Conservation (phyloP, 768 basidiomycete species). For the Tubosaeta brunneosetosa region DNA sequence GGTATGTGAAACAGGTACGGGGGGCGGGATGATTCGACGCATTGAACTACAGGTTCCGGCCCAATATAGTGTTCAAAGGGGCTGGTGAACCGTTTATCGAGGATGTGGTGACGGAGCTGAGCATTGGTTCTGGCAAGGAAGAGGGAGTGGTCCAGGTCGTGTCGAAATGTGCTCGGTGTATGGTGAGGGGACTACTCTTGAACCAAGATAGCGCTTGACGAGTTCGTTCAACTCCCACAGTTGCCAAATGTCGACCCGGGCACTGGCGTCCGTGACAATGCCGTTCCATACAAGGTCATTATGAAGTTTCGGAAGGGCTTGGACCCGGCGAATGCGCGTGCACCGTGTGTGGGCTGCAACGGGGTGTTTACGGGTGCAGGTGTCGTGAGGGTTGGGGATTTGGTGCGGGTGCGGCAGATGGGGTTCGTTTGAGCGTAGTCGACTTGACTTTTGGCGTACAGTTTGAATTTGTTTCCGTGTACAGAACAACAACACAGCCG, state of each 20-base stretch:
- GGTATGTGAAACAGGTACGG: conserved; percentile 36
- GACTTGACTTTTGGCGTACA: background rate
- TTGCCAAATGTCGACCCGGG: conserved; percentile 67
- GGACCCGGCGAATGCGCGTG: conserved; percentile 43
- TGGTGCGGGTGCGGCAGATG: conserved; percentile 46
- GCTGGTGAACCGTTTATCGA: conserved; percentile 65
- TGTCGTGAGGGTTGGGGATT: conserved; percentile 57
- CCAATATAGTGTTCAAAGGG: conserved; percentile 69
- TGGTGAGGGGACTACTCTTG: conserved; percentile 44
- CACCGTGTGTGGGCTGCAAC: conserved; percentile 67
- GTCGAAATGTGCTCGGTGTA: conserved; percentile 64
- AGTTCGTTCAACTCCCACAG: conserved; percentile 33
- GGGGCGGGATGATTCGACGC: background rate
- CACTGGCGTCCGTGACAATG: conserved; percentile 61
- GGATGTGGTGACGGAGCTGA: conserved; percentile 62
- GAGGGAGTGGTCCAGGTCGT: conserved; percentile 49
- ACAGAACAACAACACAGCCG: background rate
- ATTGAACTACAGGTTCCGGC: conserved; percentile 53
- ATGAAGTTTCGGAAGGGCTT: conserved; percentile 67
- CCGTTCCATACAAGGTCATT: conserved; percentile 71
- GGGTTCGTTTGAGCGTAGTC: conserved; percentile 20
- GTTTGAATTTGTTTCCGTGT: background rate
- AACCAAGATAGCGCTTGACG: conserved; percentile 6
- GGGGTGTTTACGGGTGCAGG: conserved; percentile 50
- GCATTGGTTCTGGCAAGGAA: conserved; percentile 38